Evolutionary conservation across 2,329 filamentous ascomycete species (phyloP), one percentile per base, ranked within the genome.

Genomic region (Alternaria atra): DNA sequence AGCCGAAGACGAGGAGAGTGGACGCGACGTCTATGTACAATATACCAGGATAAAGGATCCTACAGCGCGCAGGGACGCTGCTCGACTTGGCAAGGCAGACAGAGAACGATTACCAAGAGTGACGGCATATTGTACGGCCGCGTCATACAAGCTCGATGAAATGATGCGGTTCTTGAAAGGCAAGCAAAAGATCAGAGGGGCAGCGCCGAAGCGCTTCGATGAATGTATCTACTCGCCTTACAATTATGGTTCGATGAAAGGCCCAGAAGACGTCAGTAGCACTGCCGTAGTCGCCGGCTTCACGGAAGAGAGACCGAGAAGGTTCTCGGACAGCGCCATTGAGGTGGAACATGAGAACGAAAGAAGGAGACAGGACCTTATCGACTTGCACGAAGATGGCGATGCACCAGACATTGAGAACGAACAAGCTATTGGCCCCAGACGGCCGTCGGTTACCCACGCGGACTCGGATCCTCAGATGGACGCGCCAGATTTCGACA

Each of bases 161-260:
- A 82, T 98, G 63, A 92, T 97, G 87, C 90, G 91, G 44, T 99
- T 94, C 74, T 82, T 99, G 64, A 99, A 99, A 78, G 92, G 93
- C 30, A 87, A 92, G 60, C 86, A 87, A 46, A 92, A 91, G 78
- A 87, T 87, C 32, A 87, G 92, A 70, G 92, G 92, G 17, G 89
- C 94, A 15, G 91, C 89, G 61, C 94, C 95, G 1, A 98, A 97
- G 79, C 82, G 95, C 59, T 97, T 97, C 70, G 95, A 99, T 77
- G 95, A 99, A 79, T 99, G 95, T 79, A 93, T 99, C 69, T 99
- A 99, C 80, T 93, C 94, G 10, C 93, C 94, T 0, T 99, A 97
- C 79, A 90, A 89, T 72, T 97, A 97, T 77, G 84, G 84, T 20
- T 56, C 57, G 42, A 85, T 87, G 25, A 72, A 59, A 61, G 75